Evolutionary conservation across 305 asterid genomes (phyloP), one percentile per base, ranked within the genome.

Genomic region (Ruellia speciosa): DNA sequence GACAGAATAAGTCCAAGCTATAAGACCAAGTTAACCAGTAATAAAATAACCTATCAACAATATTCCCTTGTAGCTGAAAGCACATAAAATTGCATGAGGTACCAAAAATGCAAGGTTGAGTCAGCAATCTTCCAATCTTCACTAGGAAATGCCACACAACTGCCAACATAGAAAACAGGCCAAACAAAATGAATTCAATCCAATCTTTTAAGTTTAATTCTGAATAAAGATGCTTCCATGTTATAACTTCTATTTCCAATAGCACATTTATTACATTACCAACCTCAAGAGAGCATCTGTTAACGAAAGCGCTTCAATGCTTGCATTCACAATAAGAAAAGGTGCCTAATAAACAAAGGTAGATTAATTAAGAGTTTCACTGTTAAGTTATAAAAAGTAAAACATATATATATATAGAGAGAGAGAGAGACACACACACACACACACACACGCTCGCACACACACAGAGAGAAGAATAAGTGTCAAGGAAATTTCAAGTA

Each of bases 71-170:
- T 46, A 66, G 65, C 50, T 39, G 58, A 52, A 63, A 47, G 59
- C 54, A 39, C 50, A 57, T 24, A 69, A 65, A 63, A 37, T 52
- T 10, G 49, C 53, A 40, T 50, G 52, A 63, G 53, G 62, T 81
- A 88, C 97, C 97, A 88, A 72, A 86, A 88, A 67, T 79, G 97
- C 75, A 88, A 72, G 58, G 95, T 88, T 54, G 90, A 86, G 75
- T 86, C 94, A 2, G 83, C 97, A 54, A 88, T 82, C 65, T 86
- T 95, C 95, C 97, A 88, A 63, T 82, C 95, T 61, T 78, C 94
- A 72, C 92, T 74, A 68, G 87, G 86, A 82, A 79, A 88, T 68
- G 84, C 71, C 59, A 75, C 83, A 64, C 95, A 86, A 59, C 97
- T 88, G 89, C 77, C 81, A 73, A 58, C 56, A 75, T 51, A 70